Percentiles rank a stretch among this genome's conserved stretches.
Conservation (phyloP, 257 asterid genomes). For the Perilla frutescens region DNA sequence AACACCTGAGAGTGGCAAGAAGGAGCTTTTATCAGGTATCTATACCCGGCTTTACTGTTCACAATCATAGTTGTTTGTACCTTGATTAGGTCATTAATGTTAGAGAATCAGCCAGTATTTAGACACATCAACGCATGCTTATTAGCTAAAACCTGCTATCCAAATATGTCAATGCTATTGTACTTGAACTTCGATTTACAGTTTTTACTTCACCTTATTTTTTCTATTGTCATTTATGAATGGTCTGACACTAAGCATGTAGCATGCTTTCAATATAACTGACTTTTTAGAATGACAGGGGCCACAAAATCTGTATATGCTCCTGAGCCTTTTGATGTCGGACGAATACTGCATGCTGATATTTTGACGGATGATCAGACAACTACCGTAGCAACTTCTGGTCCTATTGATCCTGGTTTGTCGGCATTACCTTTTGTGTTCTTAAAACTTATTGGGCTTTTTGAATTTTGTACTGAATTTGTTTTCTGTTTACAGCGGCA, state of each 20-base stretch:
- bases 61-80: not conserved
- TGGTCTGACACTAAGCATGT: not conserved
- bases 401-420: slow-evolving; percentile 86
- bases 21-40: slow-evolving; percentile 86
- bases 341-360: slow-evolving; percentile 81
- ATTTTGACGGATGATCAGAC: slow-evolving; percentile 54
- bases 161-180: not conserved
- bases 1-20: slow-evolving; percentile 66
- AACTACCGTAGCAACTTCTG: slow-evolving; percentile 58
- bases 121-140: not conserved
- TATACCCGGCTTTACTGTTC: not conserved
- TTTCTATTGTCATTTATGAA: not conserved
- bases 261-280: not conserved
- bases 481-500: slow-evolving; percentile 65
- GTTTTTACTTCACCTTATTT: not conserved
- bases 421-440: slow-evolving; percentile 9
- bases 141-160: not conserved
- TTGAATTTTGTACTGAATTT: slow-evolving; percentile 8
- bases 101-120: not conserved
- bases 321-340: slow-evolving; percentile 97
- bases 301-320: slow-evolving; percentile 92
- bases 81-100: not conserved
- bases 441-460: not conserved
- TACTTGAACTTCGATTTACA: not conserved
- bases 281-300: slow-evolving; percentile 51